Evolutionary conservation across 495 filamentous ascomycete species (phyloP).

Genomic region (Zalerion maritima): DNA sequence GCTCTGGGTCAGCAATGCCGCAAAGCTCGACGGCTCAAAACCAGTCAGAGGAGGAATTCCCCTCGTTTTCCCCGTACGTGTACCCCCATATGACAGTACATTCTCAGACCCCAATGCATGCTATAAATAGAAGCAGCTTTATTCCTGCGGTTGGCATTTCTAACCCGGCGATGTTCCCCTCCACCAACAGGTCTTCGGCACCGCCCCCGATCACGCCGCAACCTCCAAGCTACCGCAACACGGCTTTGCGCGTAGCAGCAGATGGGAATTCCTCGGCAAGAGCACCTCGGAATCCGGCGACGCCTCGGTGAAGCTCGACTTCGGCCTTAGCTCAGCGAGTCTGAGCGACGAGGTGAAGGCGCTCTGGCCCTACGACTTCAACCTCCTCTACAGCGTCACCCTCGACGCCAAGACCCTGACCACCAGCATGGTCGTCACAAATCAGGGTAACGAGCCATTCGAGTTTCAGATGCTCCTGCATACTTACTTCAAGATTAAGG

Average conservation of each 20-base stretch:
- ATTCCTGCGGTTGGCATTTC: too few relatives aligned
- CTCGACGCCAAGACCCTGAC: slow-evolving; percentile 57
- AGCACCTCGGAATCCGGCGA: slow-evolving; percentile 42
- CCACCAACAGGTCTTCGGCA: slow-evolving; percentile 66
- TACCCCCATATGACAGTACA: not conserved
- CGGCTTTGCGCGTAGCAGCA: slow-evolving; percentile 81
- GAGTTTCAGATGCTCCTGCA: slow-evolving; percentile 90
- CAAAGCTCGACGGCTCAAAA: slow-evolving; percentile 44
- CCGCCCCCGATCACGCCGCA: slow-evolving; percentile 53
- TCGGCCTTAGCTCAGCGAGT: slow-evolving; percentile 64
- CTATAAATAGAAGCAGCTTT: too few relatives aligned
- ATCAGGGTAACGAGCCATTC: slow-evolving; percentile 64
- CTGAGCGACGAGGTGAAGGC: slow-evolving; percentile 47
- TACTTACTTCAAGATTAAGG: slow-evolving; percentile 70
- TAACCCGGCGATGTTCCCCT: not conserved
- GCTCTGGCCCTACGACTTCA: slow-evolving; percentile 73
- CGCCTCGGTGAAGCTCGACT: slow-evolving; percentile 75
- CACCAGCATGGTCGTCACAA: slow-evolving; percentile 76
- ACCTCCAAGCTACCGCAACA: slow-evolving; percentile 75
- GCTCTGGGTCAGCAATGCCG: slow-evolving; percentile 72
- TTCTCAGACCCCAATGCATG: not conserved
- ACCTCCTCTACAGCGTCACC: slow-evolving; percentile 83
- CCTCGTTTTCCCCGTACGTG: slow-evolving; percentile 81
- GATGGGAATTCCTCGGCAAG: slow-evolving; percentile 68
- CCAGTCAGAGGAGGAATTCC: slow-evolving; percentile 70